Conservation (phyloP, 169 alveolate genomes). For the Eimeria zaria region DNA sequence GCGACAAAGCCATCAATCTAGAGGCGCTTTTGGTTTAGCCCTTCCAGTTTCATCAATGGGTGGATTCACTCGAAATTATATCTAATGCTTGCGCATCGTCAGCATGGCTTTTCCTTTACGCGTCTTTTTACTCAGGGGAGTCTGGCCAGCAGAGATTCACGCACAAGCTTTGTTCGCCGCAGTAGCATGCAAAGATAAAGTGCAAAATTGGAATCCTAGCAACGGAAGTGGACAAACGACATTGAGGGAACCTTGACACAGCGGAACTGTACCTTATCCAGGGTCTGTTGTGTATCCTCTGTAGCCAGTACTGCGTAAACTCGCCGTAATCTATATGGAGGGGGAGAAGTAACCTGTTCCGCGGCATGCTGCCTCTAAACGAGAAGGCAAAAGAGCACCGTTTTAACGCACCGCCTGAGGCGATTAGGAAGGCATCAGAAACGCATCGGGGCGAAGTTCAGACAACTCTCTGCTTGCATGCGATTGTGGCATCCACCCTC, state of each 20-base stretch:
- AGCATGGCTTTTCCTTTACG: background rate
- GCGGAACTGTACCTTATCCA: background rate
- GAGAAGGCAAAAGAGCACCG: background rate
- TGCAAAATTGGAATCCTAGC: background rate
- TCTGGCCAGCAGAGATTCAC: background rate
- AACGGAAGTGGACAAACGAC: background rate
- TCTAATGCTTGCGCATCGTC: background rate
- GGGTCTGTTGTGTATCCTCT: background rate
- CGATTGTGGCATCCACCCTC: background rate
- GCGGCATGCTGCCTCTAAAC: background rate
- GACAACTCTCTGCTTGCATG: background rate
- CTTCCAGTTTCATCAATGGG: background rate
- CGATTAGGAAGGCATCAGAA: background rate
- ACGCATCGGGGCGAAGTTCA: background rate
- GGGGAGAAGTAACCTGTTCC: background rate
- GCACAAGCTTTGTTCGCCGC: constrained; percentile 6
- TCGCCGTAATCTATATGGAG: background rate
- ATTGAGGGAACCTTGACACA: background rate
- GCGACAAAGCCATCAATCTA: background rate
- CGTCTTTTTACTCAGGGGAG: background rate
- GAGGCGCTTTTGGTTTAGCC: background rate
- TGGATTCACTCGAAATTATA: background rate
- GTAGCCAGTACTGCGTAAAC: background rate
- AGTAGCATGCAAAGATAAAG: background rate
- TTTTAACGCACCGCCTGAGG: background rate